A percentile compares a stretch with the other conserved stretches of the same genome.
phyloP scores from a whole-genome alignment of 768 basidiomycete species.

The Suillus discolor region DNA sequence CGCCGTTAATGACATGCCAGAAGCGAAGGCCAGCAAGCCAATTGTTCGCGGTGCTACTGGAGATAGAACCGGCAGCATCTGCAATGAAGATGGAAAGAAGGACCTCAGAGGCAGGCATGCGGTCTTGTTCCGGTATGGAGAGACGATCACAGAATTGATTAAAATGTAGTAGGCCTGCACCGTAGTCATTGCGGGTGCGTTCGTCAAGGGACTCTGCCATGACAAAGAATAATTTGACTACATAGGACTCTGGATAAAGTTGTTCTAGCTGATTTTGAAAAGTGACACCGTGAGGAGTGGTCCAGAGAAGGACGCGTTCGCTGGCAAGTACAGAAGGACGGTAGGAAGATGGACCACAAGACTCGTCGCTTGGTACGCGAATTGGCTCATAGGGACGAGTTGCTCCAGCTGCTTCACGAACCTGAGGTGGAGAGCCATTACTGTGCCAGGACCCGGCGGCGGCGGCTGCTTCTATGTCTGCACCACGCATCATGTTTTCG shows the following conservation, averaged over 20 bases:
- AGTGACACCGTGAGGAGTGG: slow-evolving; percentile 23
- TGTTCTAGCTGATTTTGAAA: slow-evolving; percentile 5
- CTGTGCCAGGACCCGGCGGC: background rate
- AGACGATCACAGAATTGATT: slow-evolving; percentile 39
- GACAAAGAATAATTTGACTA: slow-evolving; percentile 7
- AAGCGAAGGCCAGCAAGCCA: slow-evolving; percentile 39
- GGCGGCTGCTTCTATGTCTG: background rate
- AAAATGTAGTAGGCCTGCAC: slow-evolving; percentile 36
- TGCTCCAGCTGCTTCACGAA: background rate
- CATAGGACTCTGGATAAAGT: background rate
- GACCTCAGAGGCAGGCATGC: slow-evolving; percentile 36
- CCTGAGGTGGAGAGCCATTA: background rate
- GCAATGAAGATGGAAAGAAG: slow-evolving; percentile 34
- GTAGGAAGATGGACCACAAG: slow-evolving; percentile 6
- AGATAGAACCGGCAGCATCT: slow-evolving; percentile 17
- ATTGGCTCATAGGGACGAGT: background rate
- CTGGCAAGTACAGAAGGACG: slow-evolving; percentile 16
- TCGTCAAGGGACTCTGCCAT: slow-evolving; percentile 20
- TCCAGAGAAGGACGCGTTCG: slow-evolving; percentile 16
- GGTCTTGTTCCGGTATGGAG: slow-evolving; percentile 31
- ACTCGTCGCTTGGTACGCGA: background rate
- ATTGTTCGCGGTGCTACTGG: slow-evolving; percentile 24
- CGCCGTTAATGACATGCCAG: slow-evolving; percentile 40
- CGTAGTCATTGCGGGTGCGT: slow-evolving; percentile 28
- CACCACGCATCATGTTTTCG: background rate